phyloP scores from a whole-genome alignment of 768 basidiomycete genomes.

The Mrakia blollopis region DNA sequence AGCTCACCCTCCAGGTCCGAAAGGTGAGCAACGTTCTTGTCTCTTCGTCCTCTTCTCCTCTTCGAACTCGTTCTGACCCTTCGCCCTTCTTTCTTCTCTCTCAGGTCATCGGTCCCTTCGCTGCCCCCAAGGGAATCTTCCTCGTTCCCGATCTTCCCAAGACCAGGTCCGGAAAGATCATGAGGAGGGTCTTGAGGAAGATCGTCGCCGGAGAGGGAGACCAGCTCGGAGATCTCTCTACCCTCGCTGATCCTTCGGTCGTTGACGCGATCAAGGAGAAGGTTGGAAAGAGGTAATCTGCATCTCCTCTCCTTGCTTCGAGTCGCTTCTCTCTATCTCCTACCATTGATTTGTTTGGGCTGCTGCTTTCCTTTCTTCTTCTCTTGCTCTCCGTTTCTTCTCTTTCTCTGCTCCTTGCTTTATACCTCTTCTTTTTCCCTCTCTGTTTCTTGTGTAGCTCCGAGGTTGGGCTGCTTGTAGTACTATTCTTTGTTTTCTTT shows the following conservation, averaged over 20 bases:
- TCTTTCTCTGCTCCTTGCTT: too few relatives aligned
- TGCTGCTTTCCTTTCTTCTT: too few relatives aligned
- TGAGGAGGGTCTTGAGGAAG: conserved; percentile 87
- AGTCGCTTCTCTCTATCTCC: too few relatives aligned
- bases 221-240: conserved; percentile 71
- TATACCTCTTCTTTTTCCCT: too few relatives aligned
- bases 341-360: too few relatives aligned
- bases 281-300: neutral
- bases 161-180: conserved; percentile 81
- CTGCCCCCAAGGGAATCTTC: conserved; percentile 87
- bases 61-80: neutral
- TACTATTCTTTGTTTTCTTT: too few relatives aligned
- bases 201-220: conserved; percentile 91
- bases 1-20: conserved; percentile 88
- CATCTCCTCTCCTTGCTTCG: too few relatives aligned
- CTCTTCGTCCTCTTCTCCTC: neutral
- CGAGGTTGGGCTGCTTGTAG: too few relatives aligned
- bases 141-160: conserved; percentile 51
- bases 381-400: too few relatives aligned
- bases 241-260: conserved; percentile 78
- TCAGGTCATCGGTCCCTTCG: conserved; percentile 79
- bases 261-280: conserved; percentile 53
- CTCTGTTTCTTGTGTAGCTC: too few relatives aligned
- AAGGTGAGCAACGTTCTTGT: conserved; percentile 54
- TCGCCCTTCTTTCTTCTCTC: neutral